Conservation (phyloP, 2,329 filamentous ascomycete species). For the Penicillium crustosum region DNA sequence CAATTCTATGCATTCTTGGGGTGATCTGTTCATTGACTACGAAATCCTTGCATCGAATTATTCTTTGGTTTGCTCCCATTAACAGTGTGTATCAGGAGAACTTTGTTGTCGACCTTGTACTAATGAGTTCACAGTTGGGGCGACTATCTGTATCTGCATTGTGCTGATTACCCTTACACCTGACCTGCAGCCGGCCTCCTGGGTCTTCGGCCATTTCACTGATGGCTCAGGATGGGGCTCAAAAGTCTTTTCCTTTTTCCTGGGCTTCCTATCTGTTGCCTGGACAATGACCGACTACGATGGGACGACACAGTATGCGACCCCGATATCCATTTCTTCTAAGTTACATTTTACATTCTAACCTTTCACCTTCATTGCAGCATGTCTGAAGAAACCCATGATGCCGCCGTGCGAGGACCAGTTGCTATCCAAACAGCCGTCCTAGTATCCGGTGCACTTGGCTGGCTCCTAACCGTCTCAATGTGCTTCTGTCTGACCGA, state of each 20-base stretch:
- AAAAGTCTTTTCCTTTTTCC: conserved; percentile 61
- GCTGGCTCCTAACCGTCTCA: conserved; percentile 63
- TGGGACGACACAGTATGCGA: conserved; percentile 60
- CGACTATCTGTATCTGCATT: conserved; percentile 61
- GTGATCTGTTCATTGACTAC: conserved; percentile 64
- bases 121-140: conserved; percentile 46
- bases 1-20: conserved; percentile 56
- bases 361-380: conserved; percentile 31
- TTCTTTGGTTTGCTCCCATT: conserved; percentile 66
- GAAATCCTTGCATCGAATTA: conserved; percentile 58
- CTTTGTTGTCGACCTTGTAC: background rate
- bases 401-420: conserved; percentile 61
- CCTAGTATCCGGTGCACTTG: conserved; percentile 59
- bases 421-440: conserved; percentile 60
- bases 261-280: conserved; percentile 51
- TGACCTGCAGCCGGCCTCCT: conserved; percentile 57
- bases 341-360: background rate
- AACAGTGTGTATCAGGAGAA: conserved; percentile 49
- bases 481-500: conserved; percentile 64
- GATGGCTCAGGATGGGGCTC: conserved; percentile 64
- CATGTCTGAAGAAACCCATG: conserved; percentile 67
- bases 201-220: conserved; percentile 62
- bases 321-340: too few relatives aligned
- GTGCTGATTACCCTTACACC: conserved; percentile 59
- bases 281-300: conserved; percentile 69